phyloP scores from a whole-genome alignment of 1,139 yeast genomes.

The Pichia sp. region DNA sequence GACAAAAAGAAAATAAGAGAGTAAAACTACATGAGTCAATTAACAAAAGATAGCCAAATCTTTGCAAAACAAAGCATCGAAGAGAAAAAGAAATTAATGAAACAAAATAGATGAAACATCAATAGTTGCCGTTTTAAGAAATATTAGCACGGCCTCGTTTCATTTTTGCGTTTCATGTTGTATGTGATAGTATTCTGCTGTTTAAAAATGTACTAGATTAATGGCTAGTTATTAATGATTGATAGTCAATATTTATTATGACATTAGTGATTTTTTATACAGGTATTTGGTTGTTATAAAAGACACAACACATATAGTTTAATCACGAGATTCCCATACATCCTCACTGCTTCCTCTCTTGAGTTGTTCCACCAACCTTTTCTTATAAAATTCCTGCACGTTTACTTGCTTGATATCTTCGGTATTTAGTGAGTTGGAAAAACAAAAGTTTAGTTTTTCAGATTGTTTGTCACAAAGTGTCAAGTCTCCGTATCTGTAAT shows the following conservation, averaged over 20 bases:
- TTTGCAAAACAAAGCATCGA: neutral
- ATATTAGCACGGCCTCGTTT: neutral
- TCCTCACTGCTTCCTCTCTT: slow-evolving; percentile 72
- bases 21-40: neutral
- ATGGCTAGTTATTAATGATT: neutral
- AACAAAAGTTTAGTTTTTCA: slow-evolving; percentile 75
- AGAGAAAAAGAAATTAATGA: neutral
- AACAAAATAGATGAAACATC: neutral
- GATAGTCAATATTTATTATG: neutral
- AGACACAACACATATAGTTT: neutral
- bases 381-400: slow-evolving; percentile 67
- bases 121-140: neutral
- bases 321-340: slow-evolving; percentile 58
- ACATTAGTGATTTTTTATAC: neutral
- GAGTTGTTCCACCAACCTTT: slow-evolving; percentile 53
- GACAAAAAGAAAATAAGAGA: neutral
- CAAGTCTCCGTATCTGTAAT: slow-evolving; percentile 76
- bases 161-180: neutral
- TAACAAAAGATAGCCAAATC: neutral
- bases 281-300: neutral
- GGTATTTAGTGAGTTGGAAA: slow-evolving; percentile 46
- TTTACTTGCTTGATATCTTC: slow-evolving; percentile 45
- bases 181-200: neutral
- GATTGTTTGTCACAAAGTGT: slow-evolving; percentile 65
- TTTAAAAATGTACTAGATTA: neutral